These are phyloP conservation scores for Citrus glauca DNA, from an alignment of 345 rosid species.

Conservation along the genomic window DNA sequence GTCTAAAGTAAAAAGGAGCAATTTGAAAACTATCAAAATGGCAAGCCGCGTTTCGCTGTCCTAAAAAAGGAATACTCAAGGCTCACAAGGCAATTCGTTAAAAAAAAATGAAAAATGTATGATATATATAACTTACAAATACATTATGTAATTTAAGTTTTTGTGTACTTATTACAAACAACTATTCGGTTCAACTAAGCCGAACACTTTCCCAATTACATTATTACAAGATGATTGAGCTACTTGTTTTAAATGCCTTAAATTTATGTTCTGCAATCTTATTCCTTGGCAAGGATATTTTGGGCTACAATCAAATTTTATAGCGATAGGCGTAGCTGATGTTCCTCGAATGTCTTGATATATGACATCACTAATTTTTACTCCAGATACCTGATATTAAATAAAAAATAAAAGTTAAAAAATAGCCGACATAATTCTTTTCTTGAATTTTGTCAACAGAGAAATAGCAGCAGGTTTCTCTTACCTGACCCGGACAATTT, in stretches of 20 bases:
- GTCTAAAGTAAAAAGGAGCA: too few species aligned
- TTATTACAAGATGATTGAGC: conserved; percentile 37
- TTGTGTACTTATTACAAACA: conserved; percentile 15
- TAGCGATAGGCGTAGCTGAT: conserved; percentile 32
- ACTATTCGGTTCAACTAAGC: conserved; percentile 21
- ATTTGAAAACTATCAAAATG: too few species aligned
- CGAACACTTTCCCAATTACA: conserved; percentile 24
- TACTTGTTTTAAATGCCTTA: conserved; percentile 20
- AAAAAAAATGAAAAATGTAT: too few species aligned
- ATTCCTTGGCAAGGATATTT: conserved; percentile 32
- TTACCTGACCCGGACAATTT: background rate
- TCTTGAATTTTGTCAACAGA: background rate
- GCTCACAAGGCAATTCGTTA: too few species aligned
- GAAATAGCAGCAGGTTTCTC: background rate
- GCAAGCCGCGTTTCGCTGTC: too few species aligned
- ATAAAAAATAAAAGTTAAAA: background rate
- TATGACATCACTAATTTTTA: conserved; percentile 28
- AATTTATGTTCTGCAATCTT: conserved; percentile 22
- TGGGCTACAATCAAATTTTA: conserved; percentile 40
- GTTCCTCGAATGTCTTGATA: conserved; percentile 38
- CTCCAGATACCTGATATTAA: conserved; percentile 20
- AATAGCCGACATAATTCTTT: too few species aligned
- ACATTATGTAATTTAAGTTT: background rate
- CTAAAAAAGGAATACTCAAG: too few species aligned
- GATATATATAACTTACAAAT: too few species aligned